These are phyloP conservation scores for Physcia stellaris DNA, from an alignment of 495 filamentous ascomycete species.

Conservation along the genomic window DNA sequence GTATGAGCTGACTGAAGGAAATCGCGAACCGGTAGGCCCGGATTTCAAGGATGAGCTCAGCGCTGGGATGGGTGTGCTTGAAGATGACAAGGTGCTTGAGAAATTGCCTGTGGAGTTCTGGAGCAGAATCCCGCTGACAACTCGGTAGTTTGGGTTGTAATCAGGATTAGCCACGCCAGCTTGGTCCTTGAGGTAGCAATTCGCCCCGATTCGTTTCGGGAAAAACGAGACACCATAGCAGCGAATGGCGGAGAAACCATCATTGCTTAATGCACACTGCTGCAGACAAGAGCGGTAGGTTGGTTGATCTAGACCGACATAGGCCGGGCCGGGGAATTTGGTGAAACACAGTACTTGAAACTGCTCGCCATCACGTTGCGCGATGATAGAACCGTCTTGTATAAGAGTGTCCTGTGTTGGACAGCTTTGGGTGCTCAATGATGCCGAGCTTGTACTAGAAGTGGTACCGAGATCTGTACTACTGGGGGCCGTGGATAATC, in stretches of 20 bases:
- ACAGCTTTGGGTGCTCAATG: background rate
- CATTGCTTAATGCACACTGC: background rate
- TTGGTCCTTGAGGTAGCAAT: conserved; percentile 3
- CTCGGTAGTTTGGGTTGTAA: background rate
- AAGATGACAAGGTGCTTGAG: too few relatives aligned
- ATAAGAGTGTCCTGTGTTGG: too few relatives aligned
- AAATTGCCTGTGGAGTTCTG: too few relatives aligned
- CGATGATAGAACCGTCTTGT: background rate
- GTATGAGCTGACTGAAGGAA: too few relatives aligned
- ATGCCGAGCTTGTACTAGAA: background rate
- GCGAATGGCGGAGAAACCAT: conserved; percentile 3
- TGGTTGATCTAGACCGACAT: background rate
- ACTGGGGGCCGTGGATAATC: background rate
- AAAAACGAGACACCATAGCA: conserved; percentile 3
- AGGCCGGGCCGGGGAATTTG: background rate
- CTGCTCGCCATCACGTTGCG: background rate
- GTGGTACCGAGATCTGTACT: background rate
- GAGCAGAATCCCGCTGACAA: too few relatives aligned
- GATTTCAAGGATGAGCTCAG: too few relatives aligned
- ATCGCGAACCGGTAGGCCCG: too few relatives aligned
- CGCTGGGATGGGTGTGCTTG: too few relatives aligned
- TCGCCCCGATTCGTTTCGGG: background rate
- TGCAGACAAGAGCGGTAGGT: background rate
- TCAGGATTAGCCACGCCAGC: background rate
- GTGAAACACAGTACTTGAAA: background rate